These are phyloP conservation scores for Phylloboletellus chloephorus DNA, from an alignment of 1,284 basidiomycete species.

Conservation along the genomic window DNA sequence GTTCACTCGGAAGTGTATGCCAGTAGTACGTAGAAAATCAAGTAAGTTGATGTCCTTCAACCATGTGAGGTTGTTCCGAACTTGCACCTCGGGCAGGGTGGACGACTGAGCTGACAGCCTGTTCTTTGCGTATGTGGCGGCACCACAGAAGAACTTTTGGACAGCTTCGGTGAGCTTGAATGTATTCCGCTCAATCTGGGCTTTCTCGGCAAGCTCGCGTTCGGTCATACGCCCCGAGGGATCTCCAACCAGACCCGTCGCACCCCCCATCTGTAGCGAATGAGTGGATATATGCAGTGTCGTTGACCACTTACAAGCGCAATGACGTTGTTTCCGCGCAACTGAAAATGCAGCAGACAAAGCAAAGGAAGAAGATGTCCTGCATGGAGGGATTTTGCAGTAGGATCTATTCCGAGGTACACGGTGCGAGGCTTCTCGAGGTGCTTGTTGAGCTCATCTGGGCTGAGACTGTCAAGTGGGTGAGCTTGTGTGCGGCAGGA, in stretches of 20 bases:
- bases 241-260: slow-evolving; percentile 95
- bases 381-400: slow-evolving; percentile 84
- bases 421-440: slow-evolving; percentile 47
- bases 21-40: slow-evolving; percentile 81
- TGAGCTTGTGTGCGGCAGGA: neutral
- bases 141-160: slow-evolving; percentile 66
- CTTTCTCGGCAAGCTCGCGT: slow-evolving; percentile 61
- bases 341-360: slow-evolving; percentile 80
- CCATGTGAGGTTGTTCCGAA: slow-evolving; percentile 89
- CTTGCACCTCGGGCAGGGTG: slow-evolving; percentile 34
- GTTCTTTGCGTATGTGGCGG: slow-evolving; percentile 54
- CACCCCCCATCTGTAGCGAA: slow-evolving; percentile 81
- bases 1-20: slow-evolving; percentile 78
- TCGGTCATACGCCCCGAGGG: slow-evolving; percentile 88
- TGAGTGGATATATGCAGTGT: slow-evolving; percentile 2
- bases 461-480: slow-evolving; percentile 16
- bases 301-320: slow-evolving; percentile 60
- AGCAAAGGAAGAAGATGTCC: slow-evolving; percentile 92
- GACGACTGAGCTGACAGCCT: slow-evolving; percentile 22
- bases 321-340: slow-evolving; percentile 76
- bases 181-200: slow-evolving; percentile 67
- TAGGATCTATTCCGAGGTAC: slow-evolving; percentile 92
- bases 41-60: slow-evolving; percentile 68
- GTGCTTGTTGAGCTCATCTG: slow-evolving; percentile 25
- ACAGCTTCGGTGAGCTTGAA: slow-evolving; percentile 62